A percentile compares a stretch with the other conserved stretches of the same genome.
Evolutionary conservation across 2,329 filamentous ascomycete genomes (phyloP).

Genomic region (Chrysosporium keratinophilum): DNA sequence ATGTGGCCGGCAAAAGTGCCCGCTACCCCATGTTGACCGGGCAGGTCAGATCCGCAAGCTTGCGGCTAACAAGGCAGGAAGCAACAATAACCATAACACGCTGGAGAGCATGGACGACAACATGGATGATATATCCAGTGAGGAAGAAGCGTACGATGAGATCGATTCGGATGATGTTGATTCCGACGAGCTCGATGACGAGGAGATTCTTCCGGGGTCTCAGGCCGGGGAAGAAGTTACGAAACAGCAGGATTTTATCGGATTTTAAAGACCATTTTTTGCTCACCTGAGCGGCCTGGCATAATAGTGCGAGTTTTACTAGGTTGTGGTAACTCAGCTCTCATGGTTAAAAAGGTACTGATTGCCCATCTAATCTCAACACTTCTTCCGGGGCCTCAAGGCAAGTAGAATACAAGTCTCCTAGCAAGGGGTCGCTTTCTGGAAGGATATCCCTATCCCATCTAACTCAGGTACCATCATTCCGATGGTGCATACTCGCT

Average conservation of each 20-base stretch:
- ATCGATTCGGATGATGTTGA: slow-evolving; percentile 69
- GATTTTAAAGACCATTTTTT: slow-evolving; percentile 28
- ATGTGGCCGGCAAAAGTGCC: slow-evolving; percentile 73
- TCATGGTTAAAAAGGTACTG: no score
- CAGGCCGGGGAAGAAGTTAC: slow-evolving; percentile 39
- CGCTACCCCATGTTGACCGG: slow-evolving; percentile 75
- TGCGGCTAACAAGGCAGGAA: slow-evolving; percentile 34
- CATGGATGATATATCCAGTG: slow-evolving; percentile 64
- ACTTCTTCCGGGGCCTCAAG: neutral
- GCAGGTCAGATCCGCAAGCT: slow-evolving; percentile 65
- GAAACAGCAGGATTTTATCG: slow-evolving; percentile 46
- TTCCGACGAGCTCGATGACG: slow-evolving; percentile 50
- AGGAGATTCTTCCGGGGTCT: slow-evolving; percentile 30
- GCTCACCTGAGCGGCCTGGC: neutral
- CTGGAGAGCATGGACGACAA: slow-evolving; percentile 39
- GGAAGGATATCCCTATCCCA: neutral
- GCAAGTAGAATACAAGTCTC: neutral
- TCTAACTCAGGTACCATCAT: neutral
- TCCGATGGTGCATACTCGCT: neutral
- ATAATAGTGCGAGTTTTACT: neutral
- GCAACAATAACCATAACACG: slow-evolving; percentile 17
- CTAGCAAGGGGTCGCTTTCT: neutral
- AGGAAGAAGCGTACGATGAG: slow-evolving; percentile 55
- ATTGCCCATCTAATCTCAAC: no score
- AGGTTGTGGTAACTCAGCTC: neutral